These are phyloP conservation scores for Apophysomyces variabilis DNA, from an alignment of 371 early-diverging fungal genomes.

Conservation along the genomic window DNA sequence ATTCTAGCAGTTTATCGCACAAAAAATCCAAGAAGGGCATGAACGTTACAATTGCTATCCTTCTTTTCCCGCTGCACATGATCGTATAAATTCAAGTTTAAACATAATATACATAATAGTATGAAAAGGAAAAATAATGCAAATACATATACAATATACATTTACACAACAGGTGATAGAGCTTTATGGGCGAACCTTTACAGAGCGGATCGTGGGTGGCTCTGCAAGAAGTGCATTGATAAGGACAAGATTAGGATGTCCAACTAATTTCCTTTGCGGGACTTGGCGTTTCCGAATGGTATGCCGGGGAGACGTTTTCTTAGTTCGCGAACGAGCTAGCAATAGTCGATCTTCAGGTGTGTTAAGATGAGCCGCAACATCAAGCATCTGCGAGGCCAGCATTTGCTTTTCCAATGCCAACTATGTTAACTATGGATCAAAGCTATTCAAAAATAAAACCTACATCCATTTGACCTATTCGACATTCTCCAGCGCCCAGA, in stretches of 20 bases:
- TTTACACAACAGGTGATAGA: neutral
- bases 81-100: too few relatives aligned
- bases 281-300: constrained; percentile 7
- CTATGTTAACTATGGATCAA: neutral
- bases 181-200: neutral
- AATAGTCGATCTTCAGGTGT: constrained; percentile 15
- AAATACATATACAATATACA: neutral
- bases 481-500: constrained; percentile 17
- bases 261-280: constrained; percentile 3
- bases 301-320: neutral
- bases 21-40: neutral
- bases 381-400: constrained; percentile 13
- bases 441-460: neutral
- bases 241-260: neutral
- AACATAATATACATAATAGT: neutral
- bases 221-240: neutral
- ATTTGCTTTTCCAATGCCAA: neutral
- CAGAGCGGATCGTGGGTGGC: neutral
- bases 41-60: too few relatives aligned
- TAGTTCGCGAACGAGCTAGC: neutral
- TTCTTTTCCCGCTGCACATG: too few relatives aligned
- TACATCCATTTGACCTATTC: constrained; percentile 15
- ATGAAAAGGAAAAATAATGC: neutral
- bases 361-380: constrained; percentile 13
- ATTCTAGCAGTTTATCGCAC: too few relatives aligned